Conservation (phyloP, 2,329 filamentous ascomycete species). For the Sclerotinia nivalis region DNA sequence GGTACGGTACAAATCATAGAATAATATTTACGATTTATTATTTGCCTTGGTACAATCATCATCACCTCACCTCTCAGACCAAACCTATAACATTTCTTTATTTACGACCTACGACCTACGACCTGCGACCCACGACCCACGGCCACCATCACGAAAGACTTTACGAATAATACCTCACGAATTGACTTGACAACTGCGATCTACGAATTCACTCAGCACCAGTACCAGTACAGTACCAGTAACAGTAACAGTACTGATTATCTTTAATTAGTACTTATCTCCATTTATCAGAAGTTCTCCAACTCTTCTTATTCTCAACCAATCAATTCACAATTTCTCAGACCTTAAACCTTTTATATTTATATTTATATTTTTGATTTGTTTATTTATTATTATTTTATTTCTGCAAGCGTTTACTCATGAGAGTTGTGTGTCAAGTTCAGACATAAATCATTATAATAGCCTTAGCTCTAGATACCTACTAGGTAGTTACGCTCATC, state of each 20-base stretch:
- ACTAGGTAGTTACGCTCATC: not conserved
- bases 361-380: too few relatives aligned
- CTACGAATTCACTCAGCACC: not conserved
- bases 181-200: not conserved
- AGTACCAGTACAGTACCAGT: not conserved
- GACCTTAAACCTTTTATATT: not conserved
- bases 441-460: not conserved
- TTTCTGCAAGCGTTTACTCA: not conserved
- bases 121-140: not conserved
- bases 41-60: not conserved
- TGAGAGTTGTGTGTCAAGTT: not conserved
- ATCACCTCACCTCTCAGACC: not conserved
- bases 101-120: not conserved
- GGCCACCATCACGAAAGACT: not conserved
- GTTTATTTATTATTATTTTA: not conserved
- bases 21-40: not conserved
- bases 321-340: not conserved
- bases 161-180: not conserved
- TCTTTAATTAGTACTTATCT: not conserved
- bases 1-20: not conserved
- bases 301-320: not conserved
- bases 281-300: not conserved
- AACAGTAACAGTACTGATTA: too few relatives aligned
- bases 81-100: not conserved
- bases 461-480: not conserved